A percentile compares a stretch with the other conserved stretches of the same genome.
Evolutionary conservation across 2,329 filamentous ascomycete genomes (phyloP).

Genomic region (Hortaea werneckii): DNA sequence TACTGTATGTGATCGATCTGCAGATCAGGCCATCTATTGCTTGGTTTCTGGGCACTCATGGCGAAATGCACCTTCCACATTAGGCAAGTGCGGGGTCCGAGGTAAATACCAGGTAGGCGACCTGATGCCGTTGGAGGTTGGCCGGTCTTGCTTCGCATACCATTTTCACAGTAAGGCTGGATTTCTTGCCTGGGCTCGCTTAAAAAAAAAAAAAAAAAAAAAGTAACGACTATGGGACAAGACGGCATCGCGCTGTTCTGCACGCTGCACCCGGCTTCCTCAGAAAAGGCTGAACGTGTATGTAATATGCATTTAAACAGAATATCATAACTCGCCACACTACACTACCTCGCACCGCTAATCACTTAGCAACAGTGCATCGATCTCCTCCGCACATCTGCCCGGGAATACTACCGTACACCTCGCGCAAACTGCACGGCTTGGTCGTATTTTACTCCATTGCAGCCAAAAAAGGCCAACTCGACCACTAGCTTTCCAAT

Average conservation of each 20-base stretch:
- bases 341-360: background rate
- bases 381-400: constrained; percentile 11
- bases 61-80: too few relatives aligned
- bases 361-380: constrained; percentile 11
- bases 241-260: constrained; percentile 16
- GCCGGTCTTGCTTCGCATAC: too few relatives aligned
- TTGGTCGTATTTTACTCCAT: constrained; percentile 12
- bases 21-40: too few relatives aligned
- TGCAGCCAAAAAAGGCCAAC: constrained; percentile 5
- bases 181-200: too few relatives aligned
- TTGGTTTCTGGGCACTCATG: too few relatives aligned
- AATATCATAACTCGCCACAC: background rate
- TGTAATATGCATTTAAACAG: background rate
- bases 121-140: too few relatives aligned
- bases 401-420: constrained; percentile 17
- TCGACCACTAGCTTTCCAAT: background rate
- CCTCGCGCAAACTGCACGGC: constrained; percentile 13
- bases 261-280: constrained; percentile 14
- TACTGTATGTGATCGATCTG: too few relatives aligned
- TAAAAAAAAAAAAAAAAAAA: too few relatives aligned
- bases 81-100: too few relatives aligned
- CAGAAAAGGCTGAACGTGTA: constrained; percentile 4
- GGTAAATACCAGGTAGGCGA: too few relatives aligned
- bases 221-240: background rate
- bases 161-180: too few relatives aligned